Evolutionary conservation across 2,329 filamentous ascomycete species (phyloP).

Genomic region (Acephala macrosclerotiorum): DNA sequence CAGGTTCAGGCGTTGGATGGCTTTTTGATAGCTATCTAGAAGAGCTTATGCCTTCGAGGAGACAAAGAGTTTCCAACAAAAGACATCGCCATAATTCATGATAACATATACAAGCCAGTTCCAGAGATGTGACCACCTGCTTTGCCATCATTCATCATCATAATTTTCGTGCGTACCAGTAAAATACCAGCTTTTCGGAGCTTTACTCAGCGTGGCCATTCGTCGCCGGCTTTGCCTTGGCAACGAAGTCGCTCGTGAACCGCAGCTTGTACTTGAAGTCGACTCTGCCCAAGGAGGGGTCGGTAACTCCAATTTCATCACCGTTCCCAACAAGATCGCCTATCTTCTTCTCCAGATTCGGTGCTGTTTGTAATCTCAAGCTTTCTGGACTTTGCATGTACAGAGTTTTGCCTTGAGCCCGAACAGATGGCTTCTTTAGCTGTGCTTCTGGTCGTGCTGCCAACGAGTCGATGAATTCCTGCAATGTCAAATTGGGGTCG

Average conservation of each 20-base stretch:
- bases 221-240: slow-evolving; percentile 5
- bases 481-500: slow-evolving; percentile 74
- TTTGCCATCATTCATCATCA: slow-evolving; percentile 1
- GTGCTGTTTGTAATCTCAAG: slow-evolving; percentile 83
- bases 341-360: slow-evolving; percentile 82
- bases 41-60: slow-evolving; percentile 25
- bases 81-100: slow-evolving; percentile 17
- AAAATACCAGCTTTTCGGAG: neutral
- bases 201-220: neutral
- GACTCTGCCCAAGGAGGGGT: slow-evolving; percentile 76
- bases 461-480: slow-evolving; percentile 85
- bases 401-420: slow-evolving; percentile 81
- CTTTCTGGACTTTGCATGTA: slow-evolving; percentile 88
- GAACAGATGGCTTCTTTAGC: slow-evolving; percentile 90
- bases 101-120: slow-evolving; percentile 18
- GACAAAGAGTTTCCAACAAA: slow-evolving; percentile 19
- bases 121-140: neutral
- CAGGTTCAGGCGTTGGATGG: slow-evolving; percentile 39
- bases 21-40: slow-evolving; percentile 30
- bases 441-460: slow-evolving; percentile 87
- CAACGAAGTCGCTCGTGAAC: slow-evolving; percentile 34
- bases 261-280: slow-evolving; percentile 44
- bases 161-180: neutral
- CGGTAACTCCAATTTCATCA: slow-evolving; percentile 90
- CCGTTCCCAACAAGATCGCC: slow-evolving; percentile 79